Evolutionary conservation across 768 basidiomycete species (phyloP).

Genomic region (Boletus tomentosulus): DNA sequence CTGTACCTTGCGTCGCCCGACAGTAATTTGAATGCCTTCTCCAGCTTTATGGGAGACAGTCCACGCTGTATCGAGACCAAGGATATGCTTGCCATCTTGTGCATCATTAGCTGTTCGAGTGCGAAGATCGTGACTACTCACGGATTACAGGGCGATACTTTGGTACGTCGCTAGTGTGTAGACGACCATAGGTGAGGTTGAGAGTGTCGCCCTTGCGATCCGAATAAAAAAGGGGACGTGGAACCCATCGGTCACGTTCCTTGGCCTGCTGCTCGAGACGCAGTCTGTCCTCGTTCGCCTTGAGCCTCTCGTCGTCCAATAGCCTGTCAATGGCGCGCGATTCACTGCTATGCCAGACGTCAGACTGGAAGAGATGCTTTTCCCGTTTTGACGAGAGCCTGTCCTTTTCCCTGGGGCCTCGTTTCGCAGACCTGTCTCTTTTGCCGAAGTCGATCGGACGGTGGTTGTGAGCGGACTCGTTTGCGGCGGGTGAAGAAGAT

Average conservation of each 20-base stretch:
- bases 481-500: constrained; percentile 12
- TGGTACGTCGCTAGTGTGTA: constrained; percentile 60
- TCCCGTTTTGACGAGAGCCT: constrained; percentile 29
- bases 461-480: constrained; percentile 12
- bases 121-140: constrained; percentile 33
- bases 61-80: constrained; percentile 56
- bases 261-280: constrained; percentile 17
- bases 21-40: constrained; percentile 57
- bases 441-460: constrained; percentile 11
- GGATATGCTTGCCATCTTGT: constrained; percentile 45
- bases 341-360: constrained; percentile 21
- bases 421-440: constrained; percentile 21
- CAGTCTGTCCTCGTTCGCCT: constrained; percentile 34
- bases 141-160: constrained; percentile 58
- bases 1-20: constrained; percentile 42
- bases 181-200: constrained; percentile 64
- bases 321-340: constrained; percentile 8
- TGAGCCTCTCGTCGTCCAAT: constrained; percentile 30
- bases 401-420: constrained; percentile 25
- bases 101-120: constrained; percentile 46
- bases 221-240: constrained; percentile 47
- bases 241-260: constrained; percentile 24
- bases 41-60: constrained; percentile 50
- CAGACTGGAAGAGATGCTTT: constrained; percentile 25
- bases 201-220: constrained; percentile 64